Conservation (phyloP, 2,329 filamentous ascomycete genomes). For the Phoma herbarum region DNA sequence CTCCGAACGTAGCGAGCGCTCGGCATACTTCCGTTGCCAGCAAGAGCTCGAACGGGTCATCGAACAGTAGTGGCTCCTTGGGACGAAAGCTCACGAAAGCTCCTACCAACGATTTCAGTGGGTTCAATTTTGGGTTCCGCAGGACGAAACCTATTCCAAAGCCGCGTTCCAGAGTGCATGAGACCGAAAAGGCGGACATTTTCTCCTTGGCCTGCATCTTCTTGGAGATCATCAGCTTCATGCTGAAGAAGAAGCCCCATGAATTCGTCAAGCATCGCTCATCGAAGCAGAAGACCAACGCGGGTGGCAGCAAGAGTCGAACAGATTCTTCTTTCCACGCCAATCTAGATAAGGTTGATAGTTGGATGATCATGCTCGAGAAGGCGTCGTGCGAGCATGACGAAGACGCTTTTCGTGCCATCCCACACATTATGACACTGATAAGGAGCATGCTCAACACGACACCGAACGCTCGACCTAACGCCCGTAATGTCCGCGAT, state of each 20-base stretch:
- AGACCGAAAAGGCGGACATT: conserved; percentile 66
- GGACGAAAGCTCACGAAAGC: conserved; percentile 46
- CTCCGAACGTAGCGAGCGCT: conserved; percentile 27
- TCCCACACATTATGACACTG: conserved; percentile 54
- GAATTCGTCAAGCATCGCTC: conserved; percentile 73
- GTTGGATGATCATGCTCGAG: conserved; percentile 71
- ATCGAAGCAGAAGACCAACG: conserved; percentile 66
- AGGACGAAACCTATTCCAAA: conserved; percentile 41
- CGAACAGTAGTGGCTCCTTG: conserved; percentile 44
- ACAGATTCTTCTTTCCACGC: conserved; percentile 76
- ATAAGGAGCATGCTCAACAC: conserved; percentile 54
- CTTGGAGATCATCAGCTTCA: conserved; percentile 73
- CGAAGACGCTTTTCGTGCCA: conserved; percentile 50
- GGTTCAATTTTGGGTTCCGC: conserved; percentile 51
- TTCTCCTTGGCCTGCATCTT: conserved; percentile 79
- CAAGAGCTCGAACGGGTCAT: conserved; percentile 49
- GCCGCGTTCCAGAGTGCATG: conserved; percentile 40
- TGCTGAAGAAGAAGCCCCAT: conserved; percentile 72
- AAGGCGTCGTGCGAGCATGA: conserved; percentile 62
- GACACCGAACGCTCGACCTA: conserved; percentile 53
- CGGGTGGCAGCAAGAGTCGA: conserved; percentile 61
- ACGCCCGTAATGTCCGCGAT: conserved; percentile 54
- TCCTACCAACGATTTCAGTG: conserved; percentile 46
- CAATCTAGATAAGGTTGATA: conserved; percentile 72
- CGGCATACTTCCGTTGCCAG: conserved; percentile 47